Evolutionary conservation across 192 early-diverging fungal genomes (phyloP), one percentile per base, ranked within the genome.

Genomic region (Umbelopsis sp.): DNA sequence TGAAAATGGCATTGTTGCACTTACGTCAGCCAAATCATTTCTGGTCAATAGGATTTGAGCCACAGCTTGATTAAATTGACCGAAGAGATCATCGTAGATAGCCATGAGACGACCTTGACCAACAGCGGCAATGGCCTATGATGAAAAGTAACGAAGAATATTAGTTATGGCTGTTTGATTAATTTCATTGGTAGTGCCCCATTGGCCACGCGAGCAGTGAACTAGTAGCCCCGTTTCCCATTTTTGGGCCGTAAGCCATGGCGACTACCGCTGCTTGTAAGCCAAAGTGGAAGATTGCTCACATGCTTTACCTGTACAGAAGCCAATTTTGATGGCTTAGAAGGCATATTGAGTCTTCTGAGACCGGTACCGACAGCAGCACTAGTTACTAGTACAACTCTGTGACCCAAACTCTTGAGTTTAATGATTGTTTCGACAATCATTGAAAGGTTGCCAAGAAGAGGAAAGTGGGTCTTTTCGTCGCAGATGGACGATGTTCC

Each of bases 61-160:
- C 25, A 99, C 91, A 15, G 95, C 90, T 74, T 94, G 91, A 58
- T 91, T 92, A 64, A 97, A 91, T 74, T 94, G 91, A 35, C 89
- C 90, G 86, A 99, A 99, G 44, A 99, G 84, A 71, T 93, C 88
- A 81, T 97, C 95, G 73, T 96, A 99, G 64, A 97, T 82, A 47
- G 94, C 93, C 95, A 99, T 99, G 72, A 99, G 82, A 21, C 95
- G 86, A 53, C 96, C 96, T 80, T 99, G 97, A 33, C 97, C 97
- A 23, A 99, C 92, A 22, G 96, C 97, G 27, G 97, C 97, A 50
- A 96, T 90, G 20, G 97, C 95, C 92, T 97, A 68, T 15, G 35
- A 33, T 49, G 66, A 35, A 48, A 22, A 45, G 49, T 69, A 41
- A 21, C 27, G 11, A 16, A 20, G 50, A 68, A 45, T 18, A 35